These are phyloP conservation scores for Zanthoxylum bungeanum DNA, from an alignment of 345 rosid genomes.

Conservation along the genomic window DNA sequence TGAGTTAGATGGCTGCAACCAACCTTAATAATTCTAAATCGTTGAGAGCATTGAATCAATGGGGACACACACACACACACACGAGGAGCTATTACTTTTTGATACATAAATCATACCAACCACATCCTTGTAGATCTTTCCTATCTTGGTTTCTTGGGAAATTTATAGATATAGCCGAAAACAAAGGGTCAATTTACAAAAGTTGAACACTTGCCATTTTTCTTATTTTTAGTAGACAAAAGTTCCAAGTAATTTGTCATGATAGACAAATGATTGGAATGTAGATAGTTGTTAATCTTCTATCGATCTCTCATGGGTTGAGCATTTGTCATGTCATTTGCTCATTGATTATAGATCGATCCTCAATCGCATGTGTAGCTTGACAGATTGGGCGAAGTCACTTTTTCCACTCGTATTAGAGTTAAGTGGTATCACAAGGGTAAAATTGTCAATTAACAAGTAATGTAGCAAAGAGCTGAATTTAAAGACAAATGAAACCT, in stretches of 20 bases:
- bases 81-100: constrained; percentile 5
- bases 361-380: too few relatives aligned
- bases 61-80: constrained; percentile 13
- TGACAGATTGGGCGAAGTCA: too few relatives aligned
- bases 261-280: background rate
- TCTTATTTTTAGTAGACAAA: background rate
- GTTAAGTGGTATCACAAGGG: too few relatives aligned
- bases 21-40: background rate
- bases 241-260: background rate
- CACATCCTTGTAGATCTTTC: background rate
- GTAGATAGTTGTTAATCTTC: background rate
- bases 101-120: constrained; percentile 12
- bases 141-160: background rate
- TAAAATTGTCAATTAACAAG: too few relatives aligned
- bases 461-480: too few relatives aligned
- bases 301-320: background rate
- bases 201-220: too few relatives aligned
- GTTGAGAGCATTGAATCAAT: background rate
- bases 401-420: too few relatives aligned
- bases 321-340: background rate
- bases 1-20: background rate
- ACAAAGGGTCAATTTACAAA: background rate
- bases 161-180: background rate
- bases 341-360: too few relatives aligned
- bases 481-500: too few relatives aligned